Conservation (phyloP, 176 grass and related monocot genomes). For the Ampelocalamus luodianensis region DNA sequence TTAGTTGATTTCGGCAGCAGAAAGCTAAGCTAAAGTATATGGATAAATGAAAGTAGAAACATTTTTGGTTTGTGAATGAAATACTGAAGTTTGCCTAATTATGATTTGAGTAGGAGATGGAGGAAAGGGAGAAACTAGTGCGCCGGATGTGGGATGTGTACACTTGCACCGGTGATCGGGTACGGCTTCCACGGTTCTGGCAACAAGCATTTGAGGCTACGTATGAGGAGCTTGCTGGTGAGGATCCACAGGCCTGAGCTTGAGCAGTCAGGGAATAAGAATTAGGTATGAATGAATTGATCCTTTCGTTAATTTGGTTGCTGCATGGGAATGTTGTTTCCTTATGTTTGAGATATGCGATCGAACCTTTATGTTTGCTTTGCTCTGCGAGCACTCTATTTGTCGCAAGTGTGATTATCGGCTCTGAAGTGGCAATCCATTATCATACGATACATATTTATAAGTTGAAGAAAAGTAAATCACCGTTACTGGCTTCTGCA, state of each 20-base stretch:
- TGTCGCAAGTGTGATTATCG: not conserved
- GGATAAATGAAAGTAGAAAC: not conserved
- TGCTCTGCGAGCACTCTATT: not conserved
- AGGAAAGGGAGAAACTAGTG: slow-evolving; percentile 86
- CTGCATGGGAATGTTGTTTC: not conserved
- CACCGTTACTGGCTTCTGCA: slow-evolving; percentile 8
- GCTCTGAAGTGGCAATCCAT: not conserved
- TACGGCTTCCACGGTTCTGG: slow-evolving; percentile 70
- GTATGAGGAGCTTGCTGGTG: slow-evolving; percentile 79
- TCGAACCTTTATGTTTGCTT: slow-evolving; percentile 13
- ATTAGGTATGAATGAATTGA: slow-evolving; percentile 29
- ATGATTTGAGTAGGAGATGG: slow-evolving; percentile 67
- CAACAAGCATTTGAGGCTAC: slow-evolving; percentile 91
- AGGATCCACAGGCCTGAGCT: slow-evolving; percentile 77
- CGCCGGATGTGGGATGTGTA: slow-evolving; percentile 88
- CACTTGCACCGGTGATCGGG: slow-evolving; percentile 55
- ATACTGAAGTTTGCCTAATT: slow-evolving; percentile 13
- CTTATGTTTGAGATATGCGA: not conserved
- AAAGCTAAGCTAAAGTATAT: not conserved
- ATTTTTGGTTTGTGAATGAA: slow-evolving; percentile 3
- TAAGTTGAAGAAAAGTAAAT: not conserved
- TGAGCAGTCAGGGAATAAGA: slow-evolving; percentile 51
- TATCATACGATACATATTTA: not conserved
- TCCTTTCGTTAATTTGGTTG: not conserved
- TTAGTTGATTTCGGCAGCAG: not conserved